phyloP scores from a whole-genome alignment of 2,329 filamentous ascomycete genomes.

The Elsinoe perseae region DNA sequence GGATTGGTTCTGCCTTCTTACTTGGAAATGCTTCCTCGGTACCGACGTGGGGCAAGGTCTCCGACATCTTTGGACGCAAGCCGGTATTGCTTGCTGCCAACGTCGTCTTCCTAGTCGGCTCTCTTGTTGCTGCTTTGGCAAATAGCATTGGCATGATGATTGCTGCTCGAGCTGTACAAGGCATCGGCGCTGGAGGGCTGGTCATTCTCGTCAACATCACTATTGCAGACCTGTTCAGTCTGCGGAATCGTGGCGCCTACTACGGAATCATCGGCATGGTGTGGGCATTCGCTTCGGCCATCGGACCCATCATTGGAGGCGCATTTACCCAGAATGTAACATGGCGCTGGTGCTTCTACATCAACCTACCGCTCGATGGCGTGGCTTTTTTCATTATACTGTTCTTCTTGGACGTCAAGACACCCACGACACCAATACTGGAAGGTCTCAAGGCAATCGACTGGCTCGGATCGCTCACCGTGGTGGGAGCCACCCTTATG shows the following conservation, averaged over 20 bases:
- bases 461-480: constrained; percentile 56
- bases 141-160: constrained; percentile 56
- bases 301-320: constrained; percentile 63
- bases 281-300: constrained; percentile 56
- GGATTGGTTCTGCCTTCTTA: constrained; percentile 47
- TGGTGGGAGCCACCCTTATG: constrained; percentile 76
- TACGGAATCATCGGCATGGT: constrained; percentile 59
- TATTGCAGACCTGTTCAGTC: constrained; percentile 57
- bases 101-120: constrained; percentile 54
- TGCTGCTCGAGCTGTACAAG: constrained; percentile 54
- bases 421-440: constrained; percentile 54
- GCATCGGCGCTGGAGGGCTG: constrained; percentile 55
- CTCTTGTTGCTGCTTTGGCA: constrained; percentile 52
- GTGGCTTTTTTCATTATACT: constrained; percentile 51
- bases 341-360: constrained; percentile 59
- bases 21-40: constrained; percentile 44
- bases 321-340: constrained; percentile 52
- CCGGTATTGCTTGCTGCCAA: constrained; percentile 54
- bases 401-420: constrained; percentile 59
- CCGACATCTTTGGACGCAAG: constrained; percentile 61
- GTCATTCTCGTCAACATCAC: constrained; percentile 57
- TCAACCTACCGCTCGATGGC: constrained; percentile 53
- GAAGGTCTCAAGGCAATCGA: constrained; percentile 58
- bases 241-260: constrained; percentile 49
- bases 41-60: constrained; percentile 55